These are phyloP conservation scores for Phytophthora multivora DNA, from an alignment of 352 stramenopile species.

Conservation along the genomic window DNA sequence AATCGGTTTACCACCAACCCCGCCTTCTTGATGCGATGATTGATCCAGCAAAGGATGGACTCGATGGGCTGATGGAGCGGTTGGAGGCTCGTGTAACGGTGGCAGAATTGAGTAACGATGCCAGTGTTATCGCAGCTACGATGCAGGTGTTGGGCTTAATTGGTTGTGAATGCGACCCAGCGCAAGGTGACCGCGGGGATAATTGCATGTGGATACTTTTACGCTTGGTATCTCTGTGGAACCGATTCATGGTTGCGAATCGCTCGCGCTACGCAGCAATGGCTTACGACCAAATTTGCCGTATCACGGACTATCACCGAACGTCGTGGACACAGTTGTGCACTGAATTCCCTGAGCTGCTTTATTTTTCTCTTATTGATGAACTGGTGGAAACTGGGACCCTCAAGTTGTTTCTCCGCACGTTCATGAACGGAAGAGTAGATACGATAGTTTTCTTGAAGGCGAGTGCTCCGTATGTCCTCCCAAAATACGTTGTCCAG, in stretches of 20 bases:
- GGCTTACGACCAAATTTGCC: conserved; percentile 56
- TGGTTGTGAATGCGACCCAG: conserved; percentile 44
- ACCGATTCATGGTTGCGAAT: conserved; percentile 36
- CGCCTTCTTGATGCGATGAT: conserved; percentile 44
- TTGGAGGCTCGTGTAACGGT: conserved; percentile 38
- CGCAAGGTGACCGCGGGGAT: conserved; percentile 37
- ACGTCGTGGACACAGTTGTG: conserved; percentile 65
- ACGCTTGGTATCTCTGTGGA: conserved; percentile 59
- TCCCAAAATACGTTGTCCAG: conserved; percentile 66
- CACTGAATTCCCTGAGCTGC: conserved; percentile 53
- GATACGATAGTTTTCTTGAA: conserved; percentile 47
- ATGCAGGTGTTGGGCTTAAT: conserved; percentile 44
- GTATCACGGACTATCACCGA: conserved; percentile 44
- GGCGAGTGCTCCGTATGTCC: conserved; percentile 53
- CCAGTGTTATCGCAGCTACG: conserved; percentile 22
- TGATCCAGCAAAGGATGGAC: conserved; percentile 24
- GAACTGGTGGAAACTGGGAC: conserved; percentile 47
- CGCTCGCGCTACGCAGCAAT: conserved; percentile 27
- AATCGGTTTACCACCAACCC: conserved; percentile 23
- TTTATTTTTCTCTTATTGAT: conserved; percentile 65
- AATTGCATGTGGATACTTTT: conserved; percentile 60
- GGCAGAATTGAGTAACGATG: conserved; percentile 38
- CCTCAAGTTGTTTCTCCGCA: conserved; percentile 56
- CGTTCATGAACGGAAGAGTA: conserved; percentile 57
- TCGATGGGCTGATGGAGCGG: conserved; percentile 40